A percentile compares a stretch with the other conserved stretches of the same genome.
Evolutionary conservation across 495 filamentous ascomycete species (phyloP).

Genomic region (Xylaria grammica): DNA sequence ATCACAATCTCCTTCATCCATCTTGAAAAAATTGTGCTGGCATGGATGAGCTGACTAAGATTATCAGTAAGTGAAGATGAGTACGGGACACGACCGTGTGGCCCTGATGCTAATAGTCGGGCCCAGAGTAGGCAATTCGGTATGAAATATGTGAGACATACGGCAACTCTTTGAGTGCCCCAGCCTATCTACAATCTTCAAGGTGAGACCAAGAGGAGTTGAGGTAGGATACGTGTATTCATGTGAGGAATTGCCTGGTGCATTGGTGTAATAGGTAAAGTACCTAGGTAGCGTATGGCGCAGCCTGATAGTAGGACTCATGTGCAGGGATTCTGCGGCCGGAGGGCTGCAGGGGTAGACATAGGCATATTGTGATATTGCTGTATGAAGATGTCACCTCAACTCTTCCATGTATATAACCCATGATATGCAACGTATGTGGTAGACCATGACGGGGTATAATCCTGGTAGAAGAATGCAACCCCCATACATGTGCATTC

Average conservation of each 20-base stretch:
- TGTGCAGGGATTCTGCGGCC: too few relatives aligned
- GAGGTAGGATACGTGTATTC: too few relatives aligned
- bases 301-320: too few relatives aligned
- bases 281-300: too few relatives aligned
- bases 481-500: too few relatives aligned
- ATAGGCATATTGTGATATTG: too few relatives aligned
- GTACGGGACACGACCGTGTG: neutral
- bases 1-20: slow-evolving; percentile 9
- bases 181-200: neutral
- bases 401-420: too few relatives aligned
- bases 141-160: neutral
- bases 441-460: too few relatives aligned
- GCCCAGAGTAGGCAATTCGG: neutral
- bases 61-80: neutral
- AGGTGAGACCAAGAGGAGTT: neutral
- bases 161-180: neutral
- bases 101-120: neutral
- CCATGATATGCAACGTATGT: too few relatives aligned
- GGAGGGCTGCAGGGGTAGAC: too few relatives aligned
- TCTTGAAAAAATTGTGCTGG: neutral
- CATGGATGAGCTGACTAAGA: slow-evolving; percentile 1
- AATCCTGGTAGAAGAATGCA: too few relatives aligned
- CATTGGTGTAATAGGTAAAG: neutral
- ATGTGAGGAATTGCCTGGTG: neutral
- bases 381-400: too few relatives aligned